phyloP scores from a whole-genome alignment of 306 rosid species.

The Quercus engelmannii region DNA sequence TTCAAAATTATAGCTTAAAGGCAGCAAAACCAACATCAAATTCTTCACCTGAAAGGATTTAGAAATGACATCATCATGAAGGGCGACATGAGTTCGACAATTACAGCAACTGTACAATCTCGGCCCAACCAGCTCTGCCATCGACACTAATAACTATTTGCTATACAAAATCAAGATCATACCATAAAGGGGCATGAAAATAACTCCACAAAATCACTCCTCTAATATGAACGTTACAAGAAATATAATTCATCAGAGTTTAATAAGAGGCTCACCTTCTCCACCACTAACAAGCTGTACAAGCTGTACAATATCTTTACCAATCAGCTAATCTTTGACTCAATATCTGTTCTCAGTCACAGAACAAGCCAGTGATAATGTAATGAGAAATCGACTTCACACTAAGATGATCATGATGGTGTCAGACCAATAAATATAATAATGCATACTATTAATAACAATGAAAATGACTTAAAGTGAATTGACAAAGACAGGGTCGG shows the following conservation, averaged over 20 bases:
- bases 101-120: slow-evolving; percentile 56
- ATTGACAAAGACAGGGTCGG: not conserved
- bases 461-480: not conserved
- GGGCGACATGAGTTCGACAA: slow-evolving; percentile 59
- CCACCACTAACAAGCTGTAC: not conserved
- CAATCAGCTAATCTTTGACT: slow-evolving; percentile 10
- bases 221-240: not conserved
- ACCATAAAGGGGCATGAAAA: not conserved
- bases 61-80: slow-evolving; percentile 63
- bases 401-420: not conserved
- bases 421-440: not conserved
- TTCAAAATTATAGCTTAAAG: not conserved
- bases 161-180: slow-evolving; percentile 9
- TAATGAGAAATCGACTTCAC: not conserved
- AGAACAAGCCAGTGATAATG: not conserved
- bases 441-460: not conserved
- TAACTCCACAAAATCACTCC: not conserved
- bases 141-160: slow-evolving; percentile 12
- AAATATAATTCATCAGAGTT: not conserved
- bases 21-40: not conserved
- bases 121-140: slow-evolving; percentile 51
- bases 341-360: slow-evolving; percentile 10
- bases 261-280: not conserved
- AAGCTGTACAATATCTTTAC: not conserved
- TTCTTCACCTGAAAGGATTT: slow-evolving; percentile 67